Base-by-base conservation (phyloP, 2,329 filamentous ascomycete species). In the Aureobasidium lini region DNA sequence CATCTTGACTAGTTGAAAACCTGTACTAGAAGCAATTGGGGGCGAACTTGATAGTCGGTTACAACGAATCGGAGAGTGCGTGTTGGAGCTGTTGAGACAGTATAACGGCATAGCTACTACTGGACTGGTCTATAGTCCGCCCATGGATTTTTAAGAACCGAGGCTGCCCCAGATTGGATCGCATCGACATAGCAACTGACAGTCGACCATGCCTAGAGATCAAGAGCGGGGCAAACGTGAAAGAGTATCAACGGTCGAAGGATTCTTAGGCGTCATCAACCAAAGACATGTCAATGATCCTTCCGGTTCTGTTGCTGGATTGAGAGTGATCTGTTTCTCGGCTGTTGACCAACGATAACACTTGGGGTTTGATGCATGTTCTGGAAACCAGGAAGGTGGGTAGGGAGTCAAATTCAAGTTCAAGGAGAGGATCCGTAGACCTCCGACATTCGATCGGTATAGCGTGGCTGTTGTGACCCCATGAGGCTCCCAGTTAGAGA, bases 141-240 rank as follows among this genome's bases (percentile, higher is more conserved):
- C 23, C 36, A 52, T 31, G 10, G n/a, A 11, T 40, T 11, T 15
- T 40, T 28, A 3, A 29, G 6, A 2, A 31, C 11, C 6, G 23
- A 44, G 16, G 16, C 11, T 13, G 18, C 28, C 23, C 23, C 6
- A 34, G 18, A 29, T 7, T 5, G 11, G 15, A 43, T 11, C 7
- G 16, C 29, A 42, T 56, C 18, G 29, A 56, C 52, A 56, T 10
- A 56, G 52, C 52, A 56, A 56, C 52, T 28, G 23, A 28, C 6
- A 10, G 10, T 23, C 23, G 23, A 23, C 3, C 23, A 23, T 6
- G 29, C 32, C 8, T n/a, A n/a, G 18, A 36, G 16, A 6, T 10
- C 15, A 28, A 56, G 10, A 31, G 39, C 29, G 29, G 37, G 29
- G n/a, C 50, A 18, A 32, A 15, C 29, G 11, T 32, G 16, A 56